Conservation (phyloP, 768 basidiomycete species). For the Glaciozyma antarctica region DNA sequence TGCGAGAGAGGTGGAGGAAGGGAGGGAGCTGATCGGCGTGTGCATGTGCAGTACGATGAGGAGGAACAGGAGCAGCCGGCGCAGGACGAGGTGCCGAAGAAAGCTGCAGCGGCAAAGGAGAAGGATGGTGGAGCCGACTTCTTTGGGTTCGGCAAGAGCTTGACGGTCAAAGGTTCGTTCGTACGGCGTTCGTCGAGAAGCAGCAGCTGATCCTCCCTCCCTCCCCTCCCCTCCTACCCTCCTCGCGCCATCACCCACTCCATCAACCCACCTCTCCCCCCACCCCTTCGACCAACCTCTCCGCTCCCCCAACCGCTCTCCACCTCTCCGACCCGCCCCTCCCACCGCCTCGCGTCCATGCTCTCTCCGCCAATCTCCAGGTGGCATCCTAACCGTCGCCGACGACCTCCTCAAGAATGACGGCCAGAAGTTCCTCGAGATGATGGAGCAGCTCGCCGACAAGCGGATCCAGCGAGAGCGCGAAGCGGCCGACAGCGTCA, state of each 20-base stretch:
- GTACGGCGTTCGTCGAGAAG: no score
- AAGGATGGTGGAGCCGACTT: constrained; percentile 29
- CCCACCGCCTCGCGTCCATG: neutral
- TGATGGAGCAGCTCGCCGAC: constrained; percentile 99
- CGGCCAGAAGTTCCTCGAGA: constrained; percentile 96
- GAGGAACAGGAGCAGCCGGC: constrained; percentile 28
- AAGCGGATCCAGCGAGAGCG: constrained; percentile 82
- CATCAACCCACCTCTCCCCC: no score
- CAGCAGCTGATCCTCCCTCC: no score
- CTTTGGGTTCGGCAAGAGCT: constrained; percentile 58
- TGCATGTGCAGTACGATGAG: constrained; percentile 44
- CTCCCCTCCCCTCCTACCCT: no score
- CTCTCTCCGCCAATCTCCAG: constrained; percentile 41
- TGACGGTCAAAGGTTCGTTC: constrained; percentile 55
- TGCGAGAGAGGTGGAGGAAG: constrained; percentile 42
- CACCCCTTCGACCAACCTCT: neutral
- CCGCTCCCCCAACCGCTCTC: neutral
- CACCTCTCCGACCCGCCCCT: neutral
- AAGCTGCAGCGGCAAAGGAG: constrained; percentile 4
- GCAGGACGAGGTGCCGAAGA: constrained; percentile 1
- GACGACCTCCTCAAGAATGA: constrained; percentile 98
- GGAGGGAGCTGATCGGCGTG: constrained; percentile 41
- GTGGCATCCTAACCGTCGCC: constrained; percentile 94
- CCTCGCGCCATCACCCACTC: no score
- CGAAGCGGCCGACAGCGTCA: constrained; percentile 46